Percentiles rank a stretch among this genome's conserved stretches.
Evolutionary conservation across 768 basidiomycete genomes (phyloP).

Genomic region (Phanerochaete carnosa): DNA sequence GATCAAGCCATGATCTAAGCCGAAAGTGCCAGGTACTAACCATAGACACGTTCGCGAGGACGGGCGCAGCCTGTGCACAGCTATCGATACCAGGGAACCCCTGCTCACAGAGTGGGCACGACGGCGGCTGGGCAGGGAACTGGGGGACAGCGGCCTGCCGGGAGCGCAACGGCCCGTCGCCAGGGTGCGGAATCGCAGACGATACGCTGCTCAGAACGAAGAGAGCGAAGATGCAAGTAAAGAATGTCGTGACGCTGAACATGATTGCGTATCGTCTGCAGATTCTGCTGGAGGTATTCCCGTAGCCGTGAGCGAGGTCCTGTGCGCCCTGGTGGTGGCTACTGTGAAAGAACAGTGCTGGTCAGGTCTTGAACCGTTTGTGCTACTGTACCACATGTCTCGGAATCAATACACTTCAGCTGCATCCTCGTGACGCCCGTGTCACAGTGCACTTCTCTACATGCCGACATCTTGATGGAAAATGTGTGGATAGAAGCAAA

Average conservation of each 20-base stretch:
- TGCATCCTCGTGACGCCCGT: no score
- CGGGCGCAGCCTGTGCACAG: conserved; percentile 56
- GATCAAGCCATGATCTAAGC: background rate
- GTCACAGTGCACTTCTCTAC: no score
- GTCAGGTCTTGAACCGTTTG: no score
- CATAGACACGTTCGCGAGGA: conserved; percentile 53
- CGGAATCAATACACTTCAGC: no score
- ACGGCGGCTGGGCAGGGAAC: conserved; percentile 54
- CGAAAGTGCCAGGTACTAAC: conserved; percentile 32
- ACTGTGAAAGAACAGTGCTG: background rate
- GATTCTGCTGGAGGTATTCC: no score
- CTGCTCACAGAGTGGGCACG: conserved; percentile 55
- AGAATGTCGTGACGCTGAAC: background rate
- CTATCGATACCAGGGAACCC: conserved; percentile 51
- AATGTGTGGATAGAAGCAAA: no score
- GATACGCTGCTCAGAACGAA: background rate
- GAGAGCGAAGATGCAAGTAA: background rate
- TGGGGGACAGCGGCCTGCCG: conserved; percentile 25
- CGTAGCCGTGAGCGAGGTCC: no score
- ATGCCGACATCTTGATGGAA: no score
- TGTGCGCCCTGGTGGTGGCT: background rate
- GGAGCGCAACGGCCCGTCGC: background rate
- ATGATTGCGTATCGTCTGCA: background rate
- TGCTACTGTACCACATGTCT: no score
- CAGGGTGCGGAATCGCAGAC: background rate